Conservation (phyloP, 169 alveolate species). For the Sarcocystis neurona region DNA sequence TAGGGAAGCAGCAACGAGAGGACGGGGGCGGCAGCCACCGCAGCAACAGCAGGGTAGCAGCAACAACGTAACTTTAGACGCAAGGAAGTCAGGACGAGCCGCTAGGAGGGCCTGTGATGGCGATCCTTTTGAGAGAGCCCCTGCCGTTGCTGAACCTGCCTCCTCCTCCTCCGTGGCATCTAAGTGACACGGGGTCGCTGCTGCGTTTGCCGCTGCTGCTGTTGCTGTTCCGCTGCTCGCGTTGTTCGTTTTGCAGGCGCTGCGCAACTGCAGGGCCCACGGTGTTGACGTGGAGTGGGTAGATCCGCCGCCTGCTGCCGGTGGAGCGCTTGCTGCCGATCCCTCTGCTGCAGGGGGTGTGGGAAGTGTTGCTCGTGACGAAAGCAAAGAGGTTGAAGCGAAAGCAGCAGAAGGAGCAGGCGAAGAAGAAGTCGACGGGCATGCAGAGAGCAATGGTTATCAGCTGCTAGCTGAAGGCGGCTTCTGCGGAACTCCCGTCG, state of each 20-base stretch:
- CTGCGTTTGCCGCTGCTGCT: neutral
- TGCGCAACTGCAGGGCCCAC: neutral
- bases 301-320: conserved; percentile 5
- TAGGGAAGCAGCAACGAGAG: too few relatives aligned
- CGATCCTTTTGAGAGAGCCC: neutral
- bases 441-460: neutral
- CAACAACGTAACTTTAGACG: neutral
- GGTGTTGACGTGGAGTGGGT: neutral
- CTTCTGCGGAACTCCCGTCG: neutral
- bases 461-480: neutral
- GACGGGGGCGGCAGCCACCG: neutral
- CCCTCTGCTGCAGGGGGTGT: neutral
- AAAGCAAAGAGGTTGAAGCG: neutral
- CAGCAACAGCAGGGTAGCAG: neutral
- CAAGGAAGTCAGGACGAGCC: neutral
- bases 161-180: neutral
- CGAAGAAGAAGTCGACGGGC: neutral
- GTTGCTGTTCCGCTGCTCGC: neutral
- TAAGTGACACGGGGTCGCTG: neutral
- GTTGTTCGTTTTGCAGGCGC: neutral
- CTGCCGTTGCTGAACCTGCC: neutral
- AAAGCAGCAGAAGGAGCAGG: neutral
- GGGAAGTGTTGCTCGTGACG: neutral
- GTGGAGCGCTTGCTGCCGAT: neutral
- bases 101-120: neutral